Conservation (phyloP, 2,329 filamentous ascomycete genomes). For the Cryphonectria nitschkei region DNA sequence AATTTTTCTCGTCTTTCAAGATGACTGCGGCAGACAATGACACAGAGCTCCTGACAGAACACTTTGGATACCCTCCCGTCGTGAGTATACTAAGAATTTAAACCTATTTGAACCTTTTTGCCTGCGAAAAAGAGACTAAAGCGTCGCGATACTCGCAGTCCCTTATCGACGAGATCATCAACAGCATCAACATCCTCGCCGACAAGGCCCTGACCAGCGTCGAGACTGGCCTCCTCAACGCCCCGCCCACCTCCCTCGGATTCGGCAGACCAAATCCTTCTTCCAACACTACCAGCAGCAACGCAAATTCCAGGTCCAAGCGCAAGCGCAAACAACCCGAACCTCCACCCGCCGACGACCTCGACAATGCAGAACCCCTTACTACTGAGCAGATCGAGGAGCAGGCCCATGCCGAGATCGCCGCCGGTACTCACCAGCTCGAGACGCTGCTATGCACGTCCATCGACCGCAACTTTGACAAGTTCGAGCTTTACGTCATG, state of each 20-base stretch:
- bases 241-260: constrained; percentile 77
- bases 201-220: constrained; percentile 88
- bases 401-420: constrained; percentile 71
- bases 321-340: constrained; percentile 21
- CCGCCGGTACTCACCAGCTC: constrained; percentile 83
- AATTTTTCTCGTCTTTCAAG: background rate
- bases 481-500: constrained; percentile 87
- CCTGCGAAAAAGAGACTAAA: background rate
- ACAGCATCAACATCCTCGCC: constrained; percentile 90
- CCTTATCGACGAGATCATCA: constrained; percentile 97
- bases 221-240: constrained; percentile 77
- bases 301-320: constrained; percentile 37
- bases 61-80: constrained; percentile 91
- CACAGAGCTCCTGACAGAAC: constrained; percentile 83
- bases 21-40: constrained; percentile 46
- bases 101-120: background rate
- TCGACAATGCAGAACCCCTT: constrained; percentile 27
- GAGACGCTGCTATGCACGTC: constrained; percentile 80
- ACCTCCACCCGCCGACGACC: constrained; percentile 12
- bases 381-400: constrained; percentile 42
- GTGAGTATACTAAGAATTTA: constrained; percentile 54
- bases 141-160: constrained; percentile 57
- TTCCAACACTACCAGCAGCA: constrained; percentile 28
- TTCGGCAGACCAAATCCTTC: constrained; percentile 55
- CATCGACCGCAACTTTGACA: constrained; percentile 84